Evolutionary conservation across 345 rosid genomes (phyloP), one percentile per base, ranked within the genome.

Genomic region (Acer campestre): DNA sequence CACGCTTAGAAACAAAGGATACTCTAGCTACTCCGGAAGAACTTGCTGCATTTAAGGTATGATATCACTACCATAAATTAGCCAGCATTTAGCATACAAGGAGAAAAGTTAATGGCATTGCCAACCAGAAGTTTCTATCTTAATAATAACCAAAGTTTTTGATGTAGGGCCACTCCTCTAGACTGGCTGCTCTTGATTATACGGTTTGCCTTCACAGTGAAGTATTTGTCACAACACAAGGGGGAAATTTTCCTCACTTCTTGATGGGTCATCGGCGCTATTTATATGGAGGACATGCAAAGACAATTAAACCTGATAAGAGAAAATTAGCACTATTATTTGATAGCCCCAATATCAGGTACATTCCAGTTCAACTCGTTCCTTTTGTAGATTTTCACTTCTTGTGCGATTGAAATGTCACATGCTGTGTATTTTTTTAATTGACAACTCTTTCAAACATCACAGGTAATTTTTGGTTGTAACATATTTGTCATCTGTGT

Each of bases 231-330:
- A 92, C 98, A 11, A 94, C 99, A 23, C 99, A 94, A 90, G 99
- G 99, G 72, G 99, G 99, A 75, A 96, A 96, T 72, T 96, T 92
- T 77, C 99, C 99, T 13, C 99, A 93, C 84, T 95, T 95, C 89
- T 88, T 95, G 82, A 92, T 89, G 83, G 99, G 99, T 77, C 99
- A 93, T 70, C 87, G 99, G 69, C 97, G 95, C 2, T 93, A 92
- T 84, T 86, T 92, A 75, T 89, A 86, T 83, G 92, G 93, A 83
- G 99, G 99, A 62, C 99, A 95, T 70, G 90, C 98, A 0, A 88
- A 92, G 85, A 95, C 99, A 6, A 84, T 95, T 66, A 92, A 88
- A 78, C 99, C 99, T 13, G 98, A 93, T 82, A 95, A 93, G 79
- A 88, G 97, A 81, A 94, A 91, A 75, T 76, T 95, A 80, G 99